Evolutionary conservation across 2,329 filamentous ascomycete genomes (phyloP), one percentile per base, ranked within the genome.

Genomic region (Talaromyces islandicus): DNA sequence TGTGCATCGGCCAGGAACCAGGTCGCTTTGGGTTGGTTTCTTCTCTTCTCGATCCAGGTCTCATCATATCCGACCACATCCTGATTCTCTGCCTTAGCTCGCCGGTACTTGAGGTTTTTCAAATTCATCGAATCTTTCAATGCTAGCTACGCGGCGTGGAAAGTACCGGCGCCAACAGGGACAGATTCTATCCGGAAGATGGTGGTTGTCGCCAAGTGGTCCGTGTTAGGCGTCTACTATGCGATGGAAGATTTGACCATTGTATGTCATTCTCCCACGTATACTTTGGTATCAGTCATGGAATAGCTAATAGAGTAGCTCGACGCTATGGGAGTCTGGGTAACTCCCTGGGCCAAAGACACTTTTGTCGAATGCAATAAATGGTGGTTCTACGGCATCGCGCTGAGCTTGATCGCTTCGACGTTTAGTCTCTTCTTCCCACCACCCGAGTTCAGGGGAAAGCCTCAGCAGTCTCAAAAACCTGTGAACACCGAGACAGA

Each of bases 81-180:
- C 59, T 46, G 29, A 60, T 46, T 12, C 9, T 1, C 10, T 30
- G 1, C 5, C 6, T 9, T 50, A 54, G 56, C 59, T 17, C 80
- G 89, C 41, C 83, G 88, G 24, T 86, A 84, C 72, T 81, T 91
- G 69, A 85, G 89, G 12, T 76, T 89, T 60, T 88, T 90, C 70
- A 85, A 86, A 67, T 90, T 88, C 69, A 73, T 89, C 57, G 84
- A 85, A 52, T 80, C 79, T 54, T 87, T 89, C 65, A 69, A 77
- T 25, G 70, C 75, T 2, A 83, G 85, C 1, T 81, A 79, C 68
- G 68, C 69, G 2, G 30, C 83, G 78, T 65, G 59, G 59, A 55
- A 71, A 14, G 51, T 61, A 41, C 59, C 61, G 14, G 51, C 58
- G 5, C 25, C 48, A 0, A 38, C 24, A 32, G 57, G 56, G 54